Base-by-base conservation (phyloP, 495 filamentous ascomycete species). In the Penicillium coprophilum region DNA sequence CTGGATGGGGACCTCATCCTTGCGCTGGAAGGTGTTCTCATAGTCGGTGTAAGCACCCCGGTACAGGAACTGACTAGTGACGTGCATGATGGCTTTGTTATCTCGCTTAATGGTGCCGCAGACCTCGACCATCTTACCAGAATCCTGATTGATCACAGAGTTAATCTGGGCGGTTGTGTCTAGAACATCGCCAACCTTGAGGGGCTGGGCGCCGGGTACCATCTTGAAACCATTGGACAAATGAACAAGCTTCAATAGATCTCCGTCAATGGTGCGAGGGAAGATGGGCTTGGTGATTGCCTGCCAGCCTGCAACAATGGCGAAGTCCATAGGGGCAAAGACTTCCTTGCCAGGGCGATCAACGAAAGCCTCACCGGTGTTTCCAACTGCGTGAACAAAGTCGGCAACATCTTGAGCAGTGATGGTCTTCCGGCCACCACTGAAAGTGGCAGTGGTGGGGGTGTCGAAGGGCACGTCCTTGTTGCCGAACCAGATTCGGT, bases 81-180 rank as follows among this genome's bases (percentile, higher is more conserved):
- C 94, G 67, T 97, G 91, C 95, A 98, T 98, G 56, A 97, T 91
- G n/a, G 90, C 80, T 61, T 87, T 65, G 48, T 91, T 89, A 40
- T 95, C 85, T 20, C 95, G 85, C 50, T 84, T 87, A 65, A 98
- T 96, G 7, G 94, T 97, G 55, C 94, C 94, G 67, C 92, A 96
- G 20, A 99, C 92, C 73, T 97, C 95, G 9, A 99, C 94, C 91
- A 97, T 96, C 82, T 99, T 99, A 47, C 94, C 94, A 40, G 94
- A 93, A 32, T 96, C 92, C 66, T 97, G 91, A 72, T 97, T 97
- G 80, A 99, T 87, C 54, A 99, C 92, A 19, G 94, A 91, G 64
- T 97, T 97, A 76, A 97, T 90, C 71, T 93, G 91, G 50, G 94
- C 95, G 47, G 90, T 96, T 0, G 95, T 97, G 56, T 90, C 87